Evolutionary conservation across 768 basidiomycete species (phyloP), one percentile per base, ranked within the genome.

Genomic region (Podaxis rugospora): DNA sequence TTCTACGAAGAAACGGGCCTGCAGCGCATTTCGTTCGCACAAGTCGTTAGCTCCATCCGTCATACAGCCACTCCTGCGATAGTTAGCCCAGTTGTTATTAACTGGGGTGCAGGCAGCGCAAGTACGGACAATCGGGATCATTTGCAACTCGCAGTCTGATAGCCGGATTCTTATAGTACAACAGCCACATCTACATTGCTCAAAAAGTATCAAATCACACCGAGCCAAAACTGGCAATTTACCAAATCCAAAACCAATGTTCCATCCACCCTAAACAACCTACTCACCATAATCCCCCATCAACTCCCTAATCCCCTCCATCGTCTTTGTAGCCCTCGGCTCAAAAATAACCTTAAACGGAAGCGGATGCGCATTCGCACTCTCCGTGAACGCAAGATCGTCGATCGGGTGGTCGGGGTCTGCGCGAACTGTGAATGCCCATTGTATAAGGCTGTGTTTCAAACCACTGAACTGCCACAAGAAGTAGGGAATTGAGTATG

Each of bases 371-470:
- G 81, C 78, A 65, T 88, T 83, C 14, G 86, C 83, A 2, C 81
- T 83, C 64, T 88, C 83, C 4, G 83, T 83, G 66, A 90, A 88
- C 1, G 79, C 85, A 40, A 80, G 71, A 7, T 78, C 77, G 66
- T 91, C 83, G 55, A 90, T 87, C 0, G 86, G 85, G 2, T 75
- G 70, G 0, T 71, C 65, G 0, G 82, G 79, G 64, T 87, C 83
- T 28, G 80, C 66, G 2, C 73, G 74, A 23, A 91, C 74, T 1
- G 70, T 76, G 76, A 90, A 89, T 0, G 87, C 83, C 86, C 87
- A 89, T 36, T 87, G 70, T 1, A 86, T 72, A 13, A 88, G 76
- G 85, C 85, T 0, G 84, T 80, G 60, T 86, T 89, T 63, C 90
- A 75, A 65, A 86, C 87, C 2, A 90, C 70, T 5, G 88, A 89